Conservation (phyloP, 2,329 filamentous ascomycete genomes). For the Seiridium unicorne region DNA sequence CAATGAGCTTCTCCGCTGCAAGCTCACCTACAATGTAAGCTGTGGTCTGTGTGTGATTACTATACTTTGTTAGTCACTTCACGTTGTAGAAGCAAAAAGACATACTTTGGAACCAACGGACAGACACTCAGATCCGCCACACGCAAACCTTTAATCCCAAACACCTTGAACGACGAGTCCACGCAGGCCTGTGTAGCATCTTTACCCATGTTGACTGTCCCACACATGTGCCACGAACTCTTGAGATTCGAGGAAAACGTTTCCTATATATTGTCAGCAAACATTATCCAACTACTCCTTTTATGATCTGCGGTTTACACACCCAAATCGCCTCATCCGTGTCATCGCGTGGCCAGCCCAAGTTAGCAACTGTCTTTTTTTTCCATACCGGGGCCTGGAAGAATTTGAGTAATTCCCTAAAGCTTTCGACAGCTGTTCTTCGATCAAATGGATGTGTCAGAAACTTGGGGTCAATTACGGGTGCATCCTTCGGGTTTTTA, state of each 20-base stretch:
- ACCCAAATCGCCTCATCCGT: constrained; percentile 19
- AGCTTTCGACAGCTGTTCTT: constrained; percentile 13
- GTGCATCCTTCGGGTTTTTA: constrained; percentile 17
- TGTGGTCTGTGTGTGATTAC: constrained; percentile 37
- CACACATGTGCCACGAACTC: constrained; percentile 18
- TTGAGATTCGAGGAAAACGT: constrained; percentile 15
- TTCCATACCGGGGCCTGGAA: constrained; percentile 13
- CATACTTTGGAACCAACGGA: constrained; percentile 32
- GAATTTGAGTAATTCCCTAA: constrained; percentile 12
- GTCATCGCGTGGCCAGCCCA: constrained; percentile 12
- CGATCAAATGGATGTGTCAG: constrained; percentile 18
- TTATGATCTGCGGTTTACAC: background rate
- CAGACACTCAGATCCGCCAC: constrained; percentile 19
- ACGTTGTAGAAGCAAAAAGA: background rate
- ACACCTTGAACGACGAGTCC: constrained; percentile 15
- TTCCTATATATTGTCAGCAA: constrained; percentile 17
- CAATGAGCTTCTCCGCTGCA: constrained; percentile 30
- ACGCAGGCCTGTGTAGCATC: constrained; percentile 11
- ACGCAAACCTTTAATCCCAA: constrained; percentile 13
- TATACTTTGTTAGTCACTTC: background rate
- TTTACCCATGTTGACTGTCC: constrained; percentile 15
- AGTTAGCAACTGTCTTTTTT: constrained; percentile 9
- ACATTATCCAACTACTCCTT: background rate
- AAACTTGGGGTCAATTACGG: constrained; percentile 19
- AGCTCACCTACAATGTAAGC: constrained; percentile 46